Conservation (phyloP, 1,284 basidiomycete species). For the Bondarzewia mesenterica region DNA sequence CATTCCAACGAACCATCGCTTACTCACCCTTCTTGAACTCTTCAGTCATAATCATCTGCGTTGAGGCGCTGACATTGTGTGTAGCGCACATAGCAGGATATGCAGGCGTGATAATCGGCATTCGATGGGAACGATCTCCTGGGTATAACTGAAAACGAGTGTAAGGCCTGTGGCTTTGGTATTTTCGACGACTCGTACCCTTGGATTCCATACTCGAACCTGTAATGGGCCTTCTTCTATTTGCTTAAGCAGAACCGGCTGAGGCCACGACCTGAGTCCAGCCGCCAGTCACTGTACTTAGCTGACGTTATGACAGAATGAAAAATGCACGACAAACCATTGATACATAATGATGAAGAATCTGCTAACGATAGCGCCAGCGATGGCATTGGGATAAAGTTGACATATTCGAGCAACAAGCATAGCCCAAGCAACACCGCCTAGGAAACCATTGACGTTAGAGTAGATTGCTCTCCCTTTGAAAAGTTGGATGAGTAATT, state of each 20-base stretch:
- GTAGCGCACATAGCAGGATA: slow-evolving; percentile 99
- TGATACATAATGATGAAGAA: slow-evolving; percentile 97
- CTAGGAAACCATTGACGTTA: slow-evolving; percentile 96
- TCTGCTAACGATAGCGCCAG: slow-evolving; percentile 92
- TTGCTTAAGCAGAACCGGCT: slow-evolving; percentile 92
- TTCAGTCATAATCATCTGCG: slow-evolving; percentile 93
- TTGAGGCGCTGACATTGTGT: slow-evolving; percentile 94
- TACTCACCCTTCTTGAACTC: slow-evolving; percentile 85
- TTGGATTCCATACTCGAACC: slow-evolving; percentile 97
- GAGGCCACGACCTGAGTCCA: slow-evolving; percentile 82
- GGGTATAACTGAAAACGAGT: slow-evolving; percentile 78
- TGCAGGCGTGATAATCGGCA: slow-evolving; percentile 99
- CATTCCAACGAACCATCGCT: too few species aligned
- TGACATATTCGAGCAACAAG: slow-evolving; percentile 98
- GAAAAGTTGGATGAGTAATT: slow-evolving; percentile 6
- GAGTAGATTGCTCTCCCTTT: slow-evolving; percentile 93
- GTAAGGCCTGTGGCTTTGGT: neutral
- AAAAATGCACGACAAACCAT: slow-evolving; percentile 53
- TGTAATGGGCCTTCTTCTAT: slow-evolving; percentile 94
- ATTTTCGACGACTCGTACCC: slow-evolving; percentile 37
- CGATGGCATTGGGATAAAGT: slow-evolving; percentile 91
- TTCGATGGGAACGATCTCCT: slow-evolving; percentile 87
- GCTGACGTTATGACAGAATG: neutral
- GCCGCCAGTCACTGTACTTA: slow-evolving; percentile 5
- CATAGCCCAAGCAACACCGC: slow-evolving; percentile 99